A percentile compares a stretch with the other conserved stretches of the same genome.
These are phyloP conservation scores for Massarina eburnea DNA, from an alignment of 2,329 filamentous ascomycete species.

Conservation along the genomic window DNA sequence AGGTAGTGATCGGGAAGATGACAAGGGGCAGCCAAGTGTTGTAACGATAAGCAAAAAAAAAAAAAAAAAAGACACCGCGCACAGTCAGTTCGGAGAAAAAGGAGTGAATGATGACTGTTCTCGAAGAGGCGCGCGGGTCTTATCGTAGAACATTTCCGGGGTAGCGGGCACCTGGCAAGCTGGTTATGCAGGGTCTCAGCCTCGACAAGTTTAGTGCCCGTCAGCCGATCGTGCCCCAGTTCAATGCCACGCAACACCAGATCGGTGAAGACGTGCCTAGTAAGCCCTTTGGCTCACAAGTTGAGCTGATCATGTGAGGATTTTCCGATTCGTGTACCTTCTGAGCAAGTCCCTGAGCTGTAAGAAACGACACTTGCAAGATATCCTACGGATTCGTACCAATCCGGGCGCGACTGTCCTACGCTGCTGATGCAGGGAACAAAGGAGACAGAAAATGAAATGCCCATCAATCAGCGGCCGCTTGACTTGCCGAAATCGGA, in stretches of 20 bases:
- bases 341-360: not conserved
- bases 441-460: too few species aligned
- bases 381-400: too few species aligned
- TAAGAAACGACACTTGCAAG: not conserved
- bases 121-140: not conserved
- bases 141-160: slow-evolving; percentile 5
- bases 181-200: slow-evolving; percentile 8
- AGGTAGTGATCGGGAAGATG: not conserved
- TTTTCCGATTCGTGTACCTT: not conserved
- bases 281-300: not conserved
- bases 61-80: not conserved
- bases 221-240: slow-evolving; percentile 1
- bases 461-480: not conserved
- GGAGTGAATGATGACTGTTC: slow-evolving; percentile 6
- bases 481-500: slow-evolving; percentile 1
- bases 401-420: too few species aligned
- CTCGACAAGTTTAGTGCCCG: not conserved
- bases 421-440: not conserved
- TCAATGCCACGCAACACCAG: not conserved
- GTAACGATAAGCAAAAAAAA: not conserved
- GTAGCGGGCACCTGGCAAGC: too few species aligned
- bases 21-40: not conserved
- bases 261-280: not conserved
- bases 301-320: too few species aligned
- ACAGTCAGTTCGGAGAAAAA: not conserved